Base-by-base conservation (phyloP, 495 filamentous ascomycete genomes). In the Talaromyces stipitatus region DNA sequence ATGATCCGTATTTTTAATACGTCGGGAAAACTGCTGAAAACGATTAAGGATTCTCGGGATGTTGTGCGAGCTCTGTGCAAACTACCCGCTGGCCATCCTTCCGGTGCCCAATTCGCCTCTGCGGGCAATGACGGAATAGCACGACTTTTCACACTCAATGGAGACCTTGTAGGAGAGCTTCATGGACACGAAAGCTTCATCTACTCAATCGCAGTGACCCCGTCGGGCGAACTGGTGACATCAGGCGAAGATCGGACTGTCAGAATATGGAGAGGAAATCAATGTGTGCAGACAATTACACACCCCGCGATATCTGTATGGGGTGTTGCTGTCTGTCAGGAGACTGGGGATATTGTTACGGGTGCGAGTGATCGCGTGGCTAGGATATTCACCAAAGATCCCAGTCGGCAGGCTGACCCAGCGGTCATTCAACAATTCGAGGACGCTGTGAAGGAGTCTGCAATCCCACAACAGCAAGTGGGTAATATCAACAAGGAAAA, bases 281-380 rank as follows among this genome's bases (percentile, higher is more conserved):
- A 91, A 50, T 97, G 92, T 65, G 72, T 96, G 54, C 95, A 99
- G 71, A 96, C 91, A 10, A 97, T 99, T 58, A 96, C 92, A 4
- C 95, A 96, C 67, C 95, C 95, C 32, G 95, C 95, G 11, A 96
- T 97, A 33, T 96, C 92, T 0, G 91, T 99, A 1, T 99, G 95
- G 95, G 75, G 82, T 38, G 89, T 99, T 41, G 89, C 91, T 4
- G 89, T 80, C 22, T 94, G 89, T 63, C 47, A 75, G 5, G 85
- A 86, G 50, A 95, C 81, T 56, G 92, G 94, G 41, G 95, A 99
- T 66, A 92, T 99, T 64, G 90, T 88, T 12, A 90, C 84, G 6
- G 95, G 95, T 52, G 87, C 92, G 20, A 97, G 94, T 70, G 95
- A 99, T 64, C 84, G 87, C 28, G 76, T 94, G 53, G 84, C 90